Evolutionary conservation across 805 yeast genomes (phyloP).

Genomic region (Candida nonsorbophila): DNA sequence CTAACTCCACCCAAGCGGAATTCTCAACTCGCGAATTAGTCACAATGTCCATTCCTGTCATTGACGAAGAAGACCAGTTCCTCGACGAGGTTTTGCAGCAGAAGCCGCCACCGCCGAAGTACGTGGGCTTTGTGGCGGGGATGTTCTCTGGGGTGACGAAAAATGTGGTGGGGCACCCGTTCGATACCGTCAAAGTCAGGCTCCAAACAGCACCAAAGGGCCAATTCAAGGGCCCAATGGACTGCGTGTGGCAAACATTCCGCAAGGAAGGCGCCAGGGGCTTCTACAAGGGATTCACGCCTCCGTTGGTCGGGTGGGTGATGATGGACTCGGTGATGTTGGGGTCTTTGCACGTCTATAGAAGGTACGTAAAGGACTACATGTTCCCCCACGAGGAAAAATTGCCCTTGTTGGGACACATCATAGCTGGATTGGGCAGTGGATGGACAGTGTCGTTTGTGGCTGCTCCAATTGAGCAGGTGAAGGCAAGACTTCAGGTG

Average conservation of each 20-base stretch:
- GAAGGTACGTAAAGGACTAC: slow-evolving; percentile 59
- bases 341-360: slow-evolving; percentile 77
- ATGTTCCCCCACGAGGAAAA: slow-evolving; percentile 56
- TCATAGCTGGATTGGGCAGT: slow-evolving; percentile 73
- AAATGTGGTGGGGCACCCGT: slow-evolving; percentile 89
- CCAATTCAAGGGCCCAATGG: slow-evolving; percentile 74
- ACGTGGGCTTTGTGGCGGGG: slow-evolving; percentile 83
- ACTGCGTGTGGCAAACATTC: slow-evolving; percentile 70
- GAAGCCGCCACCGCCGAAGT: slow-evolving; percentile 39
- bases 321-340: slow-evolving; percentile 89
- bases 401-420: slow-evolving; percentile 70
- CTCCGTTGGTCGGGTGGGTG: slow-evolving; percentile 92
- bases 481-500: slow-evolving; percentile 84
- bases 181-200: slow-evolving; percentile 85
- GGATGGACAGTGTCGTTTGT: slow-evolving; percentile 92
- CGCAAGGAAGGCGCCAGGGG: slow-evolving; percentile 74
- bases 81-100: slow-evolving; percentile 7
- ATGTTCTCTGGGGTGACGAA: slow-evolving; percentile 83
- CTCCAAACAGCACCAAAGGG: slow-evolving; percentile 61
- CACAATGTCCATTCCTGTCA: slow-evolving; percentile 19
- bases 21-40: not conserved
- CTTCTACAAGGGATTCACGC: slow-evolving; percentile 85
- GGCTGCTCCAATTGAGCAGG: slow-evolving; percentile 92
- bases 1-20: not conserved
- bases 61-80: slow-evolving; percentile 21